Evolutionary conservation across 2,329 filamentous ascomycete species (phyloP), one percentile per base, ranked within the genome.

Genomic region (Chaetomiaceae sp.): DNA sequence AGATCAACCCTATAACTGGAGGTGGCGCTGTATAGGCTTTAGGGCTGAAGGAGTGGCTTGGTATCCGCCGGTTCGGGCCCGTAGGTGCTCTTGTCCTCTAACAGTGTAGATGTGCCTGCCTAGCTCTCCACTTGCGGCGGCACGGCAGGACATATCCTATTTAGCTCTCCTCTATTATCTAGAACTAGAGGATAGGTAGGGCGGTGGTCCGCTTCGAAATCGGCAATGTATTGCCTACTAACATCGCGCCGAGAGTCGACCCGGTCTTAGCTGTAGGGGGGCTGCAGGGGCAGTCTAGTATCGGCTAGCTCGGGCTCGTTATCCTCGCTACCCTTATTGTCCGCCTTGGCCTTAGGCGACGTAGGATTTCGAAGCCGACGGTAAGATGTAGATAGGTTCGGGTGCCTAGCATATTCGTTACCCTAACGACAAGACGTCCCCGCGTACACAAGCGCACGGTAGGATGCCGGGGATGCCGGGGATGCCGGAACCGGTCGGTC

Each of bases 271-370:
- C 34, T 45, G 47, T 55, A 20, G 22, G 39, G 46, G 15, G 15
- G 45, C 29, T 29, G 38, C 33, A 54, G 31, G 17, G 53, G 47
- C 37, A 50, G 47, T 46, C 52, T 20, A 50, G 46, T 39, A 49
- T 50, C 45, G 45, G 51, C 51, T 38, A 9, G 46, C 51, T 54
- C n/a, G 15, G 37, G 40, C 43, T 55, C 31, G 29, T 55, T 33
- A 51, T 39, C 43, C 37, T 51, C 38, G 20, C 15, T 51, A 52
- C 47, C 53, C 48, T 48, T 33, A 20, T 55, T 17, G 33, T 44
- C 47, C 17, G 17, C 47, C 42, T 43, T 47, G 11, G 46, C 40
- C 40, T 51, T 46, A 25, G 6, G 23, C 36, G 36, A 38, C 36
- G 20, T 20, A 19, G 36, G 17, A 22, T 38, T 22, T 38, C 36